Base-by-base conservation (phyloP, 371 early-diverging fungal genomes). In the Mucor plumbeus region DNA sequence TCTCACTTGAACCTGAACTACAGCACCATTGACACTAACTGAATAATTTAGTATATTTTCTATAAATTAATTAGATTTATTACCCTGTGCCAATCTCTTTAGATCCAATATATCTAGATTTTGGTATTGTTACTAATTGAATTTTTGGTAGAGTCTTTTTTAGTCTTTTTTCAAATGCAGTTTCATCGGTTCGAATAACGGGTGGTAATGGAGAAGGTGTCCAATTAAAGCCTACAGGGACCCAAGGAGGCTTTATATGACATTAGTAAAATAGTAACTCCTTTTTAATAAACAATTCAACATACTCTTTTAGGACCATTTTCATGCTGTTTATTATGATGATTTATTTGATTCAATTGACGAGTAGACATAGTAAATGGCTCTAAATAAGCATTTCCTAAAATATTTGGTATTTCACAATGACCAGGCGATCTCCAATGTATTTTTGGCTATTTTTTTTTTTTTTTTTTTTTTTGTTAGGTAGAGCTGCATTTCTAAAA, bases 51-150 rank as follows among this genome's bases (percentile, higher is more conserved):
- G 9, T 5, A 31, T 13, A 53, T 53, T 17, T 21, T 11, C 1
- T 17, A 17, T 7, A 10, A 31, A 4, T 26, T 26, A 26, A 26
- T 26, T 3, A 1, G 3, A n/a, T 11, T 19, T 21, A 19, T 59
- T 67, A 73, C 73, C 73, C 73, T 55, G 73, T 73, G 36, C 73
- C 73, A 14, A 73, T 73, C 26, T 73, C 67, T 56, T 73, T 73
- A 2, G 35, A 63, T n/a, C 66, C 69, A 19, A 60, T 13, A 56
- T 73, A 73, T 38, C 69, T 56, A 11, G 63, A n/a, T 15, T 61
- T 62, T 33, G 69, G 73, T 39, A 55, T 57, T 1, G 59, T 36
- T 7, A 66, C 59, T 2, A 69, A 47, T 0, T 59, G 26, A 15
- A 72, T 53, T 33, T 74, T 75, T 7, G 72, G 75, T 19, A 75